phyloP scores from a whole-genome alignment of 1,139 yeast species.

The Lodderomyces elongisporus region DNA sequence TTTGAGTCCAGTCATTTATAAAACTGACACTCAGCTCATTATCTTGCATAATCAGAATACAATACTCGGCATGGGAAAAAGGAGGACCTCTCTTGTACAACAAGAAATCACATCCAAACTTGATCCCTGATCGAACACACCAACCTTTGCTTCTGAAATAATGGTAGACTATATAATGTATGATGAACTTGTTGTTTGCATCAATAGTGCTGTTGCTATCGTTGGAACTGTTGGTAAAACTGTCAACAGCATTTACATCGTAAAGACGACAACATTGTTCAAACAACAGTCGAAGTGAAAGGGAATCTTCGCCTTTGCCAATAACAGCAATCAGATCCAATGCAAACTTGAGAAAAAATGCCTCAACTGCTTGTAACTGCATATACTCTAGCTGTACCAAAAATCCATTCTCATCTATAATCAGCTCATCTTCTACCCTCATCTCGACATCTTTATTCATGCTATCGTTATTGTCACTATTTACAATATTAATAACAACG shows the following conservation, averaged over 20 bases:
- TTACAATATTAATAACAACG: constrained; percentile 8
- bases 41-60: constrained; percentile 46
- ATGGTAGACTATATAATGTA: constrained; percentile 72
- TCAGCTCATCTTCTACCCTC: constrained; percentile 10
- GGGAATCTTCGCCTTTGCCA: not conserved
- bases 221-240: too few relatives aligned
- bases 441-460: constrained; percentile 1
- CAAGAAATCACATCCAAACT: constrained; percentile 81
- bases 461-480: constrained; percentile 9
- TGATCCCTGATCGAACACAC: constrained; percentile 91
- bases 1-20: constrained; percentile 50
- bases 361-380: constrained; percentile 75
- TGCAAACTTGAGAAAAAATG: constrained; percentile 56
- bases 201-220: constrained; percentile 2
- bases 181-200: constrained; percentile 38
- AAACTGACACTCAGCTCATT: constrained; percentile 10
- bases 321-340: constrained; percentile 37
- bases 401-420: constrained; percentile 25
- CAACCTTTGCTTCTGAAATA: constrained; percentile 87
- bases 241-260: not conserved
- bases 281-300: constrained; percentile 24
- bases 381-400: constrained; percentile 52
- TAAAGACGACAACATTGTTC: constrained; percentile 16
- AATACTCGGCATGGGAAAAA: constrained; percentile 88
- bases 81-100: constrained; percentile 92